Evolutionary conservation across 805 yeast genomes (phyloP).

Genomic region (Martiniozyma abietophila): DNA sequence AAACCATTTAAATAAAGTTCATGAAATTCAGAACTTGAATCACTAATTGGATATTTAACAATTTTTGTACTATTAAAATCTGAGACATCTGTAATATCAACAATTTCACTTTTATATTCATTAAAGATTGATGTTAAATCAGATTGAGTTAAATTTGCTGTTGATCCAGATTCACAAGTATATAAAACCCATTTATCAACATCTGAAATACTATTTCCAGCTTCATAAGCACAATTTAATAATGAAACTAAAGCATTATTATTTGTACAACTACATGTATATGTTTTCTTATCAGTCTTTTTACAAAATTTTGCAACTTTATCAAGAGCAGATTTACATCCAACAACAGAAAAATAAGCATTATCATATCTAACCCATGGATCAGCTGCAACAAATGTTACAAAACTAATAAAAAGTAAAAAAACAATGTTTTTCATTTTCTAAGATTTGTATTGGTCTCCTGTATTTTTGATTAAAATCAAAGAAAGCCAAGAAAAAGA

Average conservation of each 20-base stretch:
- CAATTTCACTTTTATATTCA: slow-evolving; percentile 34
- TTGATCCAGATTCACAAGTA: slow-evolving; percentile 17
- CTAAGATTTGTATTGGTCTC: no score
- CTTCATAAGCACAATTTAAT: slow-evolving; percentile 19
- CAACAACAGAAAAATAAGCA: slow-evolving; percentile 12
- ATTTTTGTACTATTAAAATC: slow-evolving; percentile 26
- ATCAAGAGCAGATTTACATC: slow-evolving; percentile 18
- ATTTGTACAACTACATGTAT: slow-evolving; percentile 21
- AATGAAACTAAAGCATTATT: slow-evolving; percentile 23
- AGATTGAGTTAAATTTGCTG: slow-evolving; percentile 19
- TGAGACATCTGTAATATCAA: slow-evolving; percentile 22
- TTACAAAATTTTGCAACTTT: slow-evolving; percentile 17
- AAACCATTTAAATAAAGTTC: slow-evolving; percentile 20
- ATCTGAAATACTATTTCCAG: slow-evolving; percentile 10
- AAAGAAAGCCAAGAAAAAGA: no score
- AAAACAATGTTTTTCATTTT: no score
- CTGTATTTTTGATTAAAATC: no score
- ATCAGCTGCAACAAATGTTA: no score
- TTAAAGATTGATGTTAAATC: slow-evolving; percentile 19
- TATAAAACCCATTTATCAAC: slow-evolving; percentile 18
- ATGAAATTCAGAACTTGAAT: slow-evolving; percentile 13
- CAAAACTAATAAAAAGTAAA: no score
- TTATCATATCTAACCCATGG: slow-evolving; percentile 7
- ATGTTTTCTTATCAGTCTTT: slow-evolving; percentile 4
- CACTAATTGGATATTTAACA: slow-evolving; percentile 29